A percentile compares a stretch with the other conserved stretches of the same genome.
phyloP scores from a whole-genome alignment of 139 green algal genomes.

The Marvania coccoides region DNA sequence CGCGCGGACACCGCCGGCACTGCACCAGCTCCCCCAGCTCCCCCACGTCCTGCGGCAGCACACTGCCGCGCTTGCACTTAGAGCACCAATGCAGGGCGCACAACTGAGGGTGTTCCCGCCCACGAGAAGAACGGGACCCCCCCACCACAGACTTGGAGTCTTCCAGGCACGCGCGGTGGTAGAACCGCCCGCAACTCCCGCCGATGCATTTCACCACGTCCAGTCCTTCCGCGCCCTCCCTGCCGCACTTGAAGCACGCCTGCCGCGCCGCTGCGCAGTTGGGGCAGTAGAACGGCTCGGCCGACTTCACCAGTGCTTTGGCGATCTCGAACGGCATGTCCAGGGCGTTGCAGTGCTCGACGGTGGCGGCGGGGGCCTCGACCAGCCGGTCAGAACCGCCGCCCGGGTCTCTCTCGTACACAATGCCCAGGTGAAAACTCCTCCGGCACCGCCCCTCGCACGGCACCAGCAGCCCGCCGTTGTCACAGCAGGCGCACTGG shows the following conservation, averaged over 20 bases:
- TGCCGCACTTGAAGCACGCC: slow-evolving; percentile 34
- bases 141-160: slow-evolving; percentile 12
- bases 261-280: slow-evolving; percentile 33
- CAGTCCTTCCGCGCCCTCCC: slow-evolving; percentile 12
- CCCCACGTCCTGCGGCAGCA: background rate
- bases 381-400: background rate
- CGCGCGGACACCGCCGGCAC: slow-evolving; percentile 43
- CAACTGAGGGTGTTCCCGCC: background rate
- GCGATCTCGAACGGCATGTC: slow-evolving; percentile 13
- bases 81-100: slow-evolving; percentile 6
- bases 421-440: slow-evolving; percentile 21
- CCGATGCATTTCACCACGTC: slow-evolving; percentile 29
- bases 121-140: background rate
- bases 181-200: slow-evolving; percentile 40
- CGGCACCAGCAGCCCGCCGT: slow-evolving; percentile 21
- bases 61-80: background rate
- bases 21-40: slow-evolving; percentile 28
- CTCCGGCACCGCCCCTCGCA: slow-evolving; percentile 40
- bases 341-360: slow-evolving; percentile 23
- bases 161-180: slow-evolving; percentile 35
- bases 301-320: background rate
- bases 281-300: slow-evolving; percentile 28
- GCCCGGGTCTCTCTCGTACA: background rate
- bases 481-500: slow-evolving; percentile 13
- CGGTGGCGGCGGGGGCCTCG: background rate